These are phyloP conservation scores for Fusarium sp. DNA, from an alignment of 2,329 filamentous ascomycete genomes.

Conservation along the genomic window DNA sequence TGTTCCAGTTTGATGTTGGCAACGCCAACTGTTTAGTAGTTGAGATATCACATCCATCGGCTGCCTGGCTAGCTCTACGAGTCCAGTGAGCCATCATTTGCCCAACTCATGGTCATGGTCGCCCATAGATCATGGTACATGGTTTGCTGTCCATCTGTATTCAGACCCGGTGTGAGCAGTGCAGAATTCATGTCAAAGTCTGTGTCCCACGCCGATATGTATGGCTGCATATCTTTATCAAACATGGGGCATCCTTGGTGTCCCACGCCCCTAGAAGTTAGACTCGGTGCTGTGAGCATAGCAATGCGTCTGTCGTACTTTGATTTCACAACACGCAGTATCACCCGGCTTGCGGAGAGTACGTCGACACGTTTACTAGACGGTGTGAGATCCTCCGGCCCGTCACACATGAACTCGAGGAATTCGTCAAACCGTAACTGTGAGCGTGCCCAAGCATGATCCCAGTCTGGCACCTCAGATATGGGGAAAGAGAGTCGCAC, in stretches of 20 bases:
- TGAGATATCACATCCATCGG: background rate
- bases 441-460: conserved; percentile 50
- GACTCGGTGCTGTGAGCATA: conserved; percentile 32
- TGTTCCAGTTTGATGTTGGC: background rate
- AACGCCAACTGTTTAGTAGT: background rate
- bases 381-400: conserved; percentile 31
- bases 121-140: conserved; percentile 58
- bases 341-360: conserved; percentile 55
- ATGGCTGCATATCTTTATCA: conserved; percentile 59
- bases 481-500: conserved; percentile 59
- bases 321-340: conserved; percentile 55
- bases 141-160: conserved; percentile 33
- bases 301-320: conserved; percentile 57
- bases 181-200: conserved; percentile 37
- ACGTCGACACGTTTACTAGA: conserved; percentile 51
- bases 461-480: conserved; percentile 47
- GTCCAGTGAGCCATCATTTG: conserved; percentile 32
- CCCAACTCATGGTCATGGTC: conserved; percentile 59
- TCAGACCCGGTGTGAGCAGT: background rate
- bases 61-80: background rate
- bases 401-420: conserved; percentile 48
- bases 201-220: conserved; percentile 57
- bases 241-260: conserved; percentile 59
- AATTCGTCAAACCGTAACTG: conserved; percentile 53
- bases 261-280: background rate